phyloP scores from a whole-genome alignment of 1,284 basidiomycete genomes.

The Tilletia caries region DNA sequence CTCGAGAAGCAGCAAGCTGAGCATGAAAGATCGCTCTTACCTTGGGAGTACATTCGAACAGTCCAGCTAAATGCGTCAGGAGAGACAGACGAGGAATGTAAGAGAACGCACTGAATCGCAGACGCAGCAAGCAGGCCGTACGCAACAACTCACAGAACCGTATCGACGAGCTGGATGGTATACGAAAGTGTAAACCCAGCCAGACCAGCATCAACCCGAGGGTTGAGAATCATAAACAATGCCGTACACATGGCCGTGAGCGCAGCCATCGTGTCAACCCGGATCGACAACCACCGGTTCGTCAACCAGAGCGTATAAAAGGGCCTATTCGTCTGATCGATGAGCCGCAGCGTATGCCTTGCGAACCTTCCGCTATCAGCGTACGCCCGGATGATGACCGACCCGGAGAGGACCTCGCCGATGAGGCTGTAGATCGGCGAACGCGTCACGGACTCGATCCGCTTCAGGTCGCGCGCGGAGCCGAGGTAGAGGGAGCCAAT shows the following conservation, averaged over 20 bases:
- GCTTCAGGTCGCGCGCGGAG: constrained; percentile 51
- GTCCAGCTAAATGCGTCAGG: not conserved
- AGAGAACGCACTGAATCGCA: not conserved
- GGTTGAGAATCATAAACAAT: constrained; percentile 60
- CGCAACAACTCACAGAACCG: constrained; percentile 56
- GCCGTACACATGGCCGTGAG: constrained; percentile 48
- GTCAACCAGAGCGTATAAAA: constrained; percentile 60
- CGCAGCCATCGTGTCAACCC: constrained; percentile 49
- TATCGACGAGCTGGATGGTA: constrained; percentile 63
- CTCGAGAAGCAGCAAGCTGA: not conserved
- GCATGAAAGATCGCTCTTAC: not conserved
- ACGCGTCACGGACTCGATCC: constrained; percentile 50
- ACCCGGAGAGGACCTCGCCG: constrained; percentile 69
- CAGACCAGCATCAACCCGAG: constrained; percentile 47
- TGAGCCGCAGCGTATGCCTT: constrained; percentile 46
- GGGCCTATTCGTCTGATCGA: constrained; percentile 57
- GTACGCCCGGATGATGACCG: constrained; percentile 83
- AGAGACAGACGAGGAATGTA: no score
- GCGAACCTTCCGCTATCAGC: constrained; percentile 77
- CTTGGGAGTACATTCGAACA: not conserved
- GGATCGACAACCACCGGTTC: constrained; percentile 56
- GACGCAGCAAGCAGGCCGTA: constrained; percentile 45
- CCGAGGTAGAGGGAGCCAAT: constrained; percentile 51
- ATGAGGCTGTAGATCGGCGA: constrained; percentile 52
- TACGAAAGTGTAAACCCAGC: constrained; percentile 48